Conservation (phyloP, 163 green algal species). For the Chlorella variabilis region DNA sequence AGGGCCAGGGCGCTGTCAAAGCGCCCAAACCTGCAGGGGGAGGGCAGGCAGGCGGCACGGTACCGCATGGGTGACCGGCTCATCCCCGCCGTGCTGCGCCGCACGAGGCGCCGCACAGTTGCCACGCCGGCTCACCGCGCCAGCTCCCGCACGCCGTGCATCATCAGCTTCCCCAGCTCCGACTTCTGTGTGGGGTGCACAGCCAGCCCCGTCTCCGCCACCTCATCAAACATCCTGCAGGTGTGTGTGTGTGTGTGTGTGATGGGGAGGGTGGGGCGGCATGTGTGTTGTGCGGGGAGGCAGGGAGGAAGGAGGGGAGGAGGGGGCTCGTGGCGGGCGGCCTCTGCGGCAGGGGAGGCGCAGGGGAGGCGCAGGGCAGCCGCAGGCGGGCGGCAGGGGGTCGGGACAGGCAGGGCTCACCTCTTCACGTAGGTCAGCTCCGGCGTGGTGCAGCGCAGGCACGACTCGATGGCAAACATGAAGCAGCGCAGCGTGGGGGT, state of each 20-base stretch:
- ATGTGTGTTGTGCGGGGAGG: too few species aligned
- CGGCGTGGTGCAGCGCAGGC: not conserved
- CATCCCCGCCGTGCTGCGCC: too few species aligned
- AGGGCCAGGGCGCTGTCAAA: not conserved
- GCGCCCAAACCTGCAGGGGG: not conserved
- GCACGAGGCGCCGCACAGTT: too few species aligned
- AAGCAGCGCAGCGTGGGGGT: conserved; percentile 22
- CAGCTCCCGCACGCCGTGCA: conserved; percentile 15
- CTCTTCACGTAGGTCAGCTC: conserved; percentile 15
- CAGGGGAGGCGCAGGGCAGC: too few species aligned
- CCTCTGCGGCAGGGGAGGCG: too few species aligned
- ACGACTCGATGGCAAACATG: not conserved
- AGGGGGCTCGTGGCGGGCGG: too few species aligned
- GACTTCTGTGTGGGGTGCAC: not conserved
- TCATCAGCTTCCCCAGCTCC: conserved; percentile 4
- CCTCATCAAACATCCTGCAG: conserved; percentile 29
- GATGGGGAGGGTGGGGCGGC: not conserved
- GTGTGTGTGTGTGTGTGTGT: too few species aligned
- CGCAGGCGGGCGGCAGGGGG: too few species aligned
- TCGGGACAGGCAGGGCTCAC: too few species aligned
- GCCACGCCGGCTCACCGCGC: conserved; percentile 2
- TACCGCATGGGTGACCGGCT: too few species aligned
- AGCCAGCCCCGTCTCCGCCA: not conserved
- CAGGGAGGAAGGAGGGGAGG: not conserved
- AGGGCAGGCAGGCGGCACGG: not conserved